phyloP scores from a whole-genome alignment of 352 stramenopile genomes.

The Phytophthora aleatoria region DNA sequence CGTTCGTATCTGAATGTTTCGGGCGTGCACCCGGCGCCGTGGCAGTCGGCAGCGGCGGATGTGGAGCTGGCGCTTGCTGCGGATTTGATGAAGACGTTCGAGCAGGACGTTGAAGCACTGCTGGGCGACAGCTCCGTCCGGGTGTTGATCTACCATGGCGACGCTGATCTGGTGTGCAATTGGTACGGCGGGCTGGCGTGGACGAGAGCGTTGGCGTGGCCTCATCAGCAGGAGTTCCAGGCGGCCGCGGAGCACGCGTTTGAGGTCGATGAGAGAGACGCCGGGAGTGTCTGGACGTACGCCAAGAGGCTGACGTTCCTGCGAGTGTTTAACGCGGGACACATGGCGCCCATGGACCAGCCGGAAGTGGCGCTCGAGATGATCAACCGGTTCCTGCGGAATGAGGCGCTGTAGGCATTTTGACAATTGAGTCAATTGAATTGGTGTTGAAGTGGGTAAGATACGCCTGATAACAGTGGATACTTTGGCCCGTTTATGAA shows the following conservation, averaged over 20 bases:
- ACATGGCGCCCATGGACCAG: conserved; percentile 61
- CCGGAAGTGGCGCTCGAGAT: conserved; percentile 51
- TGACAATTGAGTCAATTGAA: background rate
- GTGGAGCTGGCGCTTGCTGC: conserved; percentile 33
- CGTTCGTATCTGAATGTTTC: conserved; percentile 36
- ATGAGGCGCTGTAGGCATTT: conserved; percentile 19
- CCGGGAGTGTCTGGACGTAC: conserved; percentile 25
- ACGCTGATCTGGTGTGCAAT: conserved; percentile 97
- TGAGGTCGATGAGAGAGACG: conserved; percentile 11
- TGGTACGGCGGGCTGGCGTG: conserved; percentile 95
- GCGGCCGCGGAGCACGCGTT: conserved; percentile 27
- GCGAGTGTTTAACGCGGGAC: conserved; percentile 54
- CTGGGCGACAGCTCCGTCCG: conserved; percentile 57
- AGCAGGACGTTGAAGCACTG: conserved; percentile 84
- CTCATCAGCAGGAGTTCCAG: conserved; percentile 85
- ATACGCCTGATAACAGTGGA: conserved; percentile 19
- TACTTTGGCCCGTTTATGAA: conserved; percentile 18
- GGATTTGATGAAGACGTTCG: conserved; percentile 94
- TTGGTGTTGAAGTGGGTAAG: conserved; percentile 16
- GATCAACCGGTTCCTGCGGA: conserved; percentile 63
- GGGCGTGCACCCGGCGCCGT: conserved; percentile 45
- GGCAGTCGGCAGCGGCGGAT: conserved; percentile 43
- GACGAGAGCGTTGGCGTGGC: conserved; percentile 92
- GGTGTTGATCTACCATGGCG: conserved; percentile 96
- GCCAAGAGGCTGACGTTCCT: conserved; percentile 46